Base-by-base conservation (phyloP, 805 yeast species). In the Saccharomycopsis synnaedendra region DNA sequence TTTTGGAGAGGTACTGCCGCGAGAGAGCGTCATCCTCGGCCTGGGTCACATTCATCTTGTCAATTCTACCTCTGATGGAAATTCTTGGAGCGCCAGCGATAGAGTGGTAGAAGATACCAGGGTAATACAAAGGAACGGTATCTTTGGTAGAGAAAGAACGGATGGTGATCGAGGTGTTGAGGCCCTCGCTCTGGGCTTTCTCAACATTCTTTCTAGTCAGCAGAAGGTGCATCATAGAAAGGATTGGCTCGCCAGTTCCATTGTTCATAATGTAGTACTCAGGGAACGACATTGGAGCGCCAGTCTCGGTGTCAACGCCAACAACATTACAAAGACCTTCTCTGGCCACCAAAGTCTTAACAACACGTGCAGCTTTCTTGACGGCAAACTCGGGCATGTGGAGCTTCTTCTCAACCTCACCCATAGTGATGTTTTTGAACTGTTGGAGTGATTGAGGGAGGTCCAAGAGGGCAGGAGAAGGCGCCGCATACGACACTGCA, bases 71-170 rank as follows among this genome's bases (percentile, higher is more conserved):
- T 9, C 35, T 19, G 19, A 44, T 30, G 8, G 46, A 44, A 6
- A 44, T 33, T 44, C 46, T 44, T 44, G 46, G 46, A 8, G 46
- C 43, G 5, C 46, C 46, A 19, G 46, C 41, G 4, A 44, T 36
- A 10, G 46, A 44, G 5, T 39, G 11, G 8, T 19, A 10, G 39
- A 44, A 44, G 7, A 42, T 27, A 27, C 46, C 46, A 31, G 46
- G 46, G n/a, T 44, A 44, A 30, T 27, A 44, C 8, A 42, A 30
- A 5, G 46, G n/a, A 32, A 38, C 46, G 29, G 30, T 10, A 7
- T 39, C 36, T 8, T 11, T 39, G 32, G 37, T 41, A 33, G 37
- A 34, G 19, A n/a, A 39, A 6, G 43, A 11, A 31, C 46, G 30
- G 29, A 44, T 44, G 11, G 46, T 38, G 28, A 44, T 37, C 10